Evolutionary conservation across 768 basidiomycete species (phyloP).

Genomic region (Rubroboletus pulcherrimus): DNA sequence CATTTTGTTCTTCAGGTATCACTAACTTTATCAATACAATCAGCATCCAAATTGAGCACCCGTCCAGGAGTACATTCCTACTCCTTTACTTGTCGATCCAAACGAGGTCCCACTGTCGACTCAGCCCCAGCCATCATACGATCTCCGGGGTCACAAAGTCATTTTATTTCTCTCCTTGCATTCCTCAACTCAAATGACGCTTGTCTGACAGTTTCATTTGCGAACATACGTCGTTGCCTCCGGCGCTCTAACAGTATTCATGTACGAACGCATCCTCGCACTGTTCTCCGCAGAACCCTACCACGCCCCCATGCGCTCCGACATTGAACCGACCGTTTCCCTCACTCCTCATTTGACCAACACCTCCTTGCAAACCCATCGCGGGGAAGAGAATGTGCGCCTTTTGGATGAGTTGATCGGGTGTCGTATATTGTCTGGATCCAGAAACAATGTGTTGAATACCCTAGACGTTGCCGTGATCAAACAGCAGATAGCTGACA

Average conservation of each 20-base stretch:
- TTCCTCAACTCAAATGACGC: constrained; percentile 10
- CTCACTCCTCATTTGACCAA: constrained; percentile 86
- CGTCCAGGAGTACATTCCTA: constrained; percentile 75
- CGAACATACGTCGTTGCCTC: constrained; percentile 82
- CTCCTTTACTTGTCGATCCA: constrained; percentile 78
- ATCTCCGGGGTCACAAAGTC: constrained; percentile 58
- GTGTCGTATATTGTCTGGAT: constrained; percentile 46
- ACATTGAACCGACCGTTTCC: constrained; percentile 21
- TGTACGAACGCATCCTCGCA: constrained; percentile 80
- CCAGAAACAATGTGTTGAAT: constrained; percentile 19
- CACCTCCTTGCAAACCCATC: constrained; percentile 74
- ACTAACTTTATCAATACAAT: not conserved
- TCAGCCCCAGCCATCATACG: constrained; percentile 9
- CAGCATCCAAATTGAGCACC: constrained; percentile 2
- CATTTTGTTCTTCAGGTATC: constrained; percentile 94
- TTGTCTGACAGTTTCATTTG: constrained; percentile 75
- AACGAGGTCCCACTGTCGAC: constrained; percentile 35
- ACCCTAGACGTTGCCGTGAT: constrained; percentile 46
- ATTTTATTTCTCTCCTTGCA: constrained; percentile 14
- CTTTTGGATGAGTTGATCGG: constrained; percentile 79
- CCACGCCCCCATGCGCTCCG: constrained; percentile 37
- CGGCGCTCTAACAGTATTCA: constrained; percentile 73
- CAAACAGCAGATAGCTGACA: constrained; percentile 55
- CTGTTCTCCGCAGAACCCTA: constrained; percentile 84
- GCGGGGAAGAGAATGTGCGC: constrained; percentile 67